These are phyloP conservation scores for Wickerhamomyces silvicola DNA, from an alignment of 805 yeast genomes.

Conservation along the genomic window DNA sequence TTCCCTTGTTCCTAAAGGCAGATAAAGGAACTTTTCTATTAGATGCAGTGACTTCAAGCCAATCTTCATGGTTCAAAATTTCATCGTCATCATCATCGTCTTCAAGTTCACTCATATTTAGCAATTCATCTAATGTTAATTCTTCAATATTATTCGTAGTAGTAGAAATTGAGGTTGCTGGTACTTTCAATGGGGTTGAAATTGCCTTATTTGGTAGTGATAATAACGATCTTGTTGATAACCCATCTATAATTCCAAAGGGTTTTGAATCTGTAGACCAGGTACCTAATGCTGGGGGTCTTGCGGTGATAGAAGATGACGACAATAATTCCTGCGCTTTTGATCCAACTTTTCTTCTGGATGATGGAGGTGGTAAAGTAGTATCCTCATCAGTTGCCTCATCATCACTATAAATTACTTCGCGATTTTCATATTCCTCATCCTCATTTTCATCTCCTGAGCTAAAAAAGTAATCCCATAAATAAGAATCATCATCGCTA, in stretches of 20 bases:
- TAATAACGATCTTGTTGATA: conserved; percentile 76
- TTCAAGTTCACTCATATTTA: conserved; percentile 84
- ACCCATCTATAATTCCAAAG: conserved; percentile 91
- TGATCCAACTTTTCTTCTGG: conserved; percentile 54
- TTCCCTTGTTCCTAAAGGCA: conserved; percentile 82
- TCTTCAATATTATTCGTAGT: conserved; percentile 32
- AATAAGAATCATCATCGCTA: conserved; percentile 54
- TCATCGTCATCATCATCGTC: conserved; percentile 56
- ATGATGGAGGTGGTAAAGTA: conserved; percentile 66
- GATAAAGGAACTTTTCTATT: conserved; percentile 68
- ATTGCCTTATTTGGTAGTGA: conserved; percentile 26
- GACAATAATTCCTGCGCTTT: conserved; percentile 91
- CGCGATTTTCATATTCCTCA: conserved; percentile 11
- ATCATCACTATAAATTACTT: conserved; percentile 42
- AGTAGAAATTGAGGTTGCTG: conserved; percentile 17
- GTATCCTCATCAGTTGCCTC: conserved; percentile 94
- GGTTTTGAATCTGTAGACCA: conserved; percentile 86
- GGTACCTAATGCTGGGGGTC: conserved; percentile 90
- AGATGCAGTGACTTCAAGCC: conserved; percentile 30
- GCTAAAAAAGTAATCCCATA: conserved; percentile 69
- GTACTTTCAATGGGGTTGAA: conserved; percentile 2
- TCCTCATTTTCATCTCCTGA: conserved; percentile 29
- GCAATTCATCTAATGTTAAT: conserved; percentile 66
- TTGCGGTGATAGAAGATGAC: conserved; percentile 72
- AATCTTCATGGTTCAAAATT: conserved; percentile 26